Evolutionary conservation across 352 stramenopile species (phyloP).

Genomic region (Phytopythium cucurbitacearum): DNA sequence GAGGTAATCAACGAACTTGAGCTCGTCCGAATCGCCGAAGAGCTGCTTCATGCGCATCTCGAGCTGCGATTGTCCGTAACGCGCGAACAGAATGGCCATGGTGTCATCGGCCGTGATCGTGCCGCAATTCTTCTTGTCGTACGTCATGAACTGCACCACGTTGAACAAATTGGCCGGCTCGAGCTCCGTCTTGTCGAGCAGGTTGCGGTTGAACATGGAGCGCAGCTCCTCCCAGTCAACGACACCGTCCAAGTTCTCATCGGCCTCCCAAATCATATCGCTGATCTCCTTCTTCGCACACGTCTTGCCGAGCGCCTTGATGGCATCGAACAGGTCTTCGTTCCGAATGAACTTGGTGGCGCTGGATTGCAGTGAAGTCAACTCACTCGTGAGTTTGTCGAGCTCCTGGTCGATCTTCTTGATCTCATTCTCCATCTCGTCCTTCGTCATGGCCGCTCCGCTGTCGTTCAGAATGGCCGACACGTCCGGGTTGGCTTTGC

Average conservation of each 20-base stretch:
- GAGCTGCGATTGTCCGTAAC: constrained; percentile 86
- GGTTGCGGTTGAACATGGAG: constrained; percentile 96
- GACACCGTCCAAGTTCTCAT: constrained; percentile 95
- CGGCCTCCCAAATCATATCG: constrained; percentile 98
- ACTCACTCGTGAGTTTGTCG: constrained; percentile 44
- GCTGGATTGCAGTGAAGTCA: constrained; percentile 47
- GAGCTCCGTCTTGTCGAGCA: constrained; percentile 93
- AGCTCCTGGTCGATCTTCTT: constrained; percentile 49
- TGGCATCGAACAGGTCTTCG: constrained; percentile 91
- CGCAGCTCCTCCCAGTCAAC: constrained; percentile 95
- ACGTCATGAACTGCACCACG: constrained; percentile 98
- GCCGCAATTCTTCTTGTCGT: constrained; percentile 94
- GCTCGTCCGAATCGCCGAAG: constrained; percentile 85
- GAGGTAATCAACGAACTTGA: constrained; percentile 78
- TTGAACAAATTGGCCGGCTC: constrained; percentile 96
- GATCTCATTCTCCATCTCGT: constrained; percentile 81
- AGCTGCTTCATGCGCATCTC: constrained; percentile 91
- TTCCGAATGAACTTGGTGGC: constrained; percentile 79
- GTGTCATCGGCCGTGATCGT: constrained; percentile 96
- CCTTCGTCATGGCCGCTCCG: constrained; percentile 68
- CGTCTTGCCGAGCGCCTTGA: constrained; percentile 92
- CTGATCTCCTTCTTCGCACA: constrained; percentile 94
- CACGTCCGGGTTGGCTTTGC: constrained; percentile 64
- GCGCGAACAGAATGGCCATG: constrained; percentile 97
- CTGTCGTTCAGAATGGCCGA: constrained; percentile 77